Base-by-base conservation (phyloP, 495 filamentous ascomycete species). In the Lasiosphaeria hispida region DNA sequence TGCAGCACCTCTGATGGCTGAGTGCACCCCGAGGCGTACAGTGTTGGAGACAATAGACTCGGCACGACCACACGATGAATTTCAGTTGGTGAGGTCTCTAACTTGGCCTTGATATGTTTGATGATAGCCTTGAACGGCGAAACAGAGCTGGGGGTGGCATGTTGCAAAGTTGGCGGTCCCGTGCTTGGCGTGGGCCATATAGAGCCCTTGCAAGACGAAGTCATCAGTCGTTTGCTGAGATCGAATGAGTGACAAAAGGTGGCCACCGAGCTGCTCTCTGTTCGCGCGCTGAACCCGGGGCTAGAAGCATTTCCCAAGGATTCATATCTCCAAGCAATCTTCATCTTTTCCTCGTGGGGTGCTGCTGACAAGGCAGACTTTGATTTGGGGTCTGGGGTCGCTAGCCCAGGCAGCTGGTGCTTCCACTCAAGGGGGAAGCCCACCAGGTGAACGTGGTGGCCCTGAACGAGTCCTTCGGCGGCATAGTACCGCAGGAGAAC, bases 261-360 rank as follows among this genome's bases (percentile, higher is more conserved):
- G 44, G 65, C 37, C 38, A 68, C n/a, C n/a, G 63, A 45, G 34
- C 33, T 56, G 34, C 37, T 36, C 36, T 72, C 69, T 15, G 77
- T 85, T 81, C 81, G 80, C 61, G 79, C 76, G 44, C 77, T 77
- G 40, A 79, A 77, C 53, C 23, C 84, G 75, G 74, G 83, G 80
- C 48, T 50, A n/a, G 58, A 51, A 4, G 50, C 38, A 38, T 88
- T 85, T 18, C 91, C 88, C 59, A 97, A 69, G 15, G 86, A 83
- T 69, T 97, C 92, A 74, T 98, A 98, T 71, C 94, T 77, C 94
- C 94, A 98, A 9, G 94, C 94, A 71, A 98, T 98, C 76, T 96
- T 97, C 94, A 98, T 98, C 70, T 84, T 87, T 55, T 95, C 90
- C 34, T 81, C 79, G 10, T 69, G 62, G 1, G 72, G 44, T 0